Conservation (phyloP, 2,329 filamentous ascomycete species). For the Penicillium sp. region DNA sequence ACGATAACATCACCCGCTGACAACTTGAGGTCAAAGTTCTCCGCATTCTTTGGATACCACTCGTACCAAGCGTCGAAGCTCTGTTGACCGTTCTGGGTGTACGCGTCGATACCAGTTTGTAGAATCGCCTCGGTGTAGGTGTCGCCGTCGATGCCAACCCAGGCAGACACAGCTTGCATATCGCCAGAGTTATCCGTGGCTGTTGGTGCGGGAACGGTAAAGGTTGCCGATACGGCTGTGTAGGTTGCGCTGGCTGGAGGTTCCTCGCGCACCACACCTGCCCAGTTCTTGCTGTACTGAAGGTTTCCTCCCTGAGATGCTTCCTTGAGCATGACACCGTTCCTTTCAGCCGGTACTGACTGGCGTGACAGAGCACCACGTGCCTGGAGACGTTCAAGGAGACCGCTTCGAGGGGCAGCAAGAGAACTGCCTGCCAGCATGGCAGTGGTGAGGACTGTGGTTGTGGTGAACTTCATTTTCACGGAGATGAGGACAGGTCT, state of each 20-base stretch:
- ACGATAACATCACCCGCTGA: slow-evolving; percentile 47
- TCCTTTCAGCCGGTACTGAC: slow-evolving; percentile 24
- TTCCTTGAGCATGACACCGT: slow-evolving; percentile 14
- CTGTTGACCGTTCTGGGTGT: slow-evolving; percentile 39
- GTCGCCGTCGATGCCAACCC: slow-evolving; percentile 62
- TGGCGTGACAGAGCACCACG: slow-evolving; percentile 26
- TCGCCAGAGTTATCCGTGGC: slow-evolving; percentile 37
- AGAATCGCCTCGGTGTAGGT: slow-evolving; percentile 54
- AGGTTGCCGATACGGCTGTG: slow-evolving; percentile 44
- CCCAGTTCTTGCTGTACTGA: slow-evolving; percentile 57
- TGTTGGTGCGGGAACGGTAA: slow-evolving; percentile 53
- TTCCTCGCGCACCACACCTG: slow-evolving; percentile 53
- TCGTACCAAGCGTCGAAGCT: slow-evolving; percentile 59
- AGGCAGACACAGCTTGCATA: slow-evolving; percentile 51
- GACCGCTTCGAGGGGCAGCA: slow-evolving; percentile 29
- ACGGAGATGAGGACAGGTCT: not conserved
- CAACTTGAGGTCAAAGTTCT: slow-evolving; percentile 51
- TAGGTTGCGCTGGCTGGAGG: slow-evolving; percentile 46
- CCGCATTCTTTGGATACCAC: slow-evolving; percentile 57
- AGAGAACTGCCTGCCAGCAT: slow-evolving; percentile 26
- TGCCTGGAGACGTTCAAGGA: slow-evolving; percentile 30
- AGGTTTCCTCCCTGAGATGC: slow-evolving; percentile 35
- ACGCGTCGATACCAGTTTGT: slow-evolving; percentile 58
- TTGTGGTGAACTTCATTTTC: slow-evolving; percentile 32
- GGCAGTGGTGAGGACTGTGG: slow-evolving; percentile 20